A percentile compares a stretch with the other conserved stretches of the same genome.
Conservation (phyloP, 192 early-diverging fungal species). For the Podila minutissima region DNA sequence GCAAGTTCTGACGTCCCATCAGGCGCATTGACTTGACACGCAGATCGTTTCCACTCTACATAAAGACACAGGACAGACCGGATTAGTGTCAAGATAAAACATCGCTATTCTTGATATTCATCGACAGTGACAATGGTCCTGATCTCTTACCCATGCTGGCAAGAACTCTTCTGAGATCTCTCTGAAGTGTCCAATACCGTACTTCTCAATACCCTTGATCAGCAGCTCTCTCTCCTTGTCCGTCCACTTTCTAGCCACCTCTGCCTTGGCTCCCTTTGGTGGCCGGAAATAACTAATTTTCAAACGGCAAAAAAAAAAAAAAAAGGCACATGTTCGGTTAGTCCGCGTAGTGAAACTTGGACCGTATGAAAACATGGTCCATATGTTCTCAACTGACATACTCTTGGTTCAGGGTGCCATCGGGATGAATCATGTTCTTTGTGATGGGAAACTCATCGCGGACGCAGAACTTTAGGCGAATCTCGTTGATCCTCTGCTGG, state of each 20-base stretch:
- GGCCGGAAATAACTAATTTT: slow-evolving; percentile 75
- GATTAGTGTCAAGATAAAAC: neutral
- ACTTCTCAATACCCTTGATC: slow-evolving; percentile 81
- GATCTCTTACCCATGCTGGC: slow-evolving; percentile 74
- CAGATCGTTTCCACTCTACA: slow-evolving; percentile 77
- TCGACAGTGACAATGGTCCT: neutral
- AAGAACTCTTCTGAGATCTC: slow-evolving; percentile 83
- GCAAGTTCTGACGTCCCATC: slow-evolving; percentile 88
- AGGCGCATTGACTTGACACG: slow-evolving; percentile 86
- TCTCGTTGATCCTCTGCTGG: slow-evolving; percentile 81
- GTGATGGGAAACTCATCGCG: slow-evolving; percentile 87
- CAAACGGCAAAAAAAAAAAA: neutral
- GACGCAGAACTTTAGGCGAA: slow-evolving; percentile 88
- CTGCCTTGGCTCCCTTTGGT: slow-evolving; percentile 69
- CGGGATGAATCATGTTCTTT: slow-evolving; percentile 82
- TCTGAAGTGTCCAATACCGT: slow-evolving; percentile 90
- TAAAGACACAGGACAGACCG: neutral
- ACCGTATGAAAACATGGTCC: slow-evolving; percentile 8
- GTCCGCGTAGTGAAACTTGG: neutral
- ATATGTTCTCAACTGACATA: slow-evolving; percentile 30
- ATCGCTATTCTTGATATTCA: neutral
- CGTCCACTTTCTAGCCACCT: slow-evolving; percentile 79
- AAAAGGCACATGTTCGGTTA: neutral
- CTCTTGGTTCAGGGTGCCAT: slow-evolving; percentile 91
- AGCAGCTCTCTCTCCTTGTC: slow-evolving; percentile 79